Base-by-base conservation (phyloP, 1,139 yeast genomes). In the Kodamaea derodonti region DNA sequence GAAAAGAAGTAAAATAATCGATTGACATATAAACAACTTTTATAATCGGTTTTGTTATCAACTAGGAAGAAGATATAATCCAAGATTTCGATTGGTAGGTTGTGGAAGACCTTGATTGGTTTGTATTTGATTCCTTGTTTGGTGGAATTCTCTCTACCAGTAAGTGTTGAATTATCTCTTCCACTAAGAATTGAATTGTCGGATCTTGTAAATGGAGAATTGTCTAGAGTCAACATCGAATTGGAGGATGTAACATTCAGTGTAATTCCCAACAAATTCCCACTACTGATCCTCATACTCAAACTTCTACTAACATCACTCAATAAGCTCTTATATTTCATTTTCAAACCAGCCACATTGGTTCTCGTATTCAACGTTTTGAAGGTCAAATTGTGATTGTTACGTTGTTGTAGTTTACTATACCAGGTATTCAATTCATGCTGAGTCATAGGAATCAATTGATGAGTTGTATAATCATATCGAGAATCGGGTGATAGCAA, bases 1-100 rank as follows among this genome's bases (percentile, higher is more conserved):
- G 78, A 66, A n/a, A 75, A 60, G 30, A 53, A 56, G 49, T 80
- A 72, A 43, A 81, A 72, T 18, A 59, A 54, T 39, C 62, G 71
- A 48, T 69, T 68, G 5, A 79, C 77, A 40, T 69, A 71, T 24
- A 81, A 53, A 43, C 81, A 72, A 28, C 47, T 47, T 30, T 51
- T 49, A 37, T 62, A 60, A 33, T 58, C 58, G 2, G 41, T 32
- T 12, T 42, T 44, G 23, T 51, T 52, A 36, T 58, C 59, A 18
- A 69, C 55, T 15, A 62, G 48, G 13, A 43, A 49, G 36, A 69
- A 62, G 9, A 69, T 53, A 33, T 52, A 52, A 34, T 56, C 58
- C 30, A 65, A 53, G 13, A 69, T 52, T 37, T 69, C 75, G 5
- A 55, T 32, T 0, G 75, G 75, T 18, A 65, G 43, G 23, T 45